Evolutionary conservation across 2,329 filamentous ascomycete species (phyloP), one percentile per base, ranked within the genome.

Genomic region (Arthrinium puccinioides): DNA sequence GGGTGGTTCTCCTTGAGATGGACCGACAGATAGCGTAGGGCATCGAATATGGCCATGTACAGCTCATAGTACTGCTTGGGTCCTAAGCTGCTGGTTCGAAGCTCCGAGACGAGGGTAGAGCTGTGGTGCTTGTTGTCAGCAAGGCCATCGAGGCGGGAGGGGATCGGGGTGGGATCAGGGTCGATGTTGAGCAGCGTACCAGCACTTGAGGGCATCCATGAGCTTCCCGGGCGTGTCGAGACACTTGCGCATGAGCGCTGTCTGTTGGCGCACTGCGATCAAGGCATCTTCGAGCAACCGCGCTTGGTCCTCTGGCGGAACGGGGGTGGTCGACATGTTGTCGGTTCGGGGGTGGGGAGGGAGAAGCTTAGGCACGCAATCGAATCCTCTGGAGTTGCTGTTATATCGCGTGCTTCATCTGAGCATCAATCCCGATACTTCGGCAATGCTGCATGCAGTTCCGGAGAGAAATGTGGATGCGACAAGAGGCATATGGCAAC

Each of bases 31-130:
- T 97, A 90, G 60, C 92, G 88, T 59, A 98, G 69, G 46, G 94
- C 90, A 70, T 98, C 92, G 65, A 98, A 98, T 45, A 98, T 88
- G 48, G 92, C 79, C 92, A 98, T 98, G 69, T 98, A 98, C 41
- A 98, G 78, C 70, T 98, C 94, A 64, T 98, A 98, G 70, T 98
- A 98, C 64, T 98, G 92, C 64, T 98, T 98, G 23, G 92, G 92
- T n/a, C 92, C 88, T 36, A 98, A 76, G 54, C 87, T 96, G 61
- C 89, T 94, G 5, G 92, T 98, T 52, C 92, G 87, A 53, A 98
- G 78, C 64, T 98, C 92, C n/a, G 92, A 96, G 43, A 98, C 90
- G 46, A 98, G 78, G 15, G 92, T 98, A 28, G 92, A 98, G 67
- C 92, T 97, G 43, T 20, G n/a, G 57, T 44, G 46, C 42, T 43